Evolutionary conservation across 352 stramenopile species (phyloP), one percentile per base, ranked within the genome.

Genomic region (Phytopythium ostracodes): DNA sequence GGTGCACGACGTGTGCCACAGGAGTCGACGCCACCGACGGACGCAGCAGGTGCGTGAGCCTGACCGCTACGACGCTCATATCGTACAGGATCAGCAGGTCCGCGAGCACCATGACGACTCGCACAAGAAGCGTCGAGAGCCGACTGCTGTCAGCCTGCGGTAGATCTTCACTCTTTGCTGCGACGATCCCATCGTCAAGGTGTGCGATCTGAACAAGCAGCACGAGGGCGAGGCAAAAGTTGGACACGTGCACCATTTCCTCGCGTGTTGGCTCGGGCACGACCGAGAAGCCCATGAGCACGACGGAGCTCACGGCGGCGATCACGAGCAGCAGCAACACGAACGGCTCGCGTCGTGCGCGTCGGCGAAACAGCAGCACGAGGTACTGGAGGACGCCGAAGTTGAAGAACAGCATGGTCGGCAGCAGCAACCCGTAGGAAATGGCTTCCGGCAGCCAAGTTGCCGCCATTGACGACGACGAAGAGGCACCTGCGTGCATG

Each of bases 331-430:
- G 25, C 27, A 66, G 54, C 55, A 72, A 27, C 38, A 72, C 62
- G 38, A 66, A 65, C 9, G 56, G 44, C 33, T 75, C 61, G 9
- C 65, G 53, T 27, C 60, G 59, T 25, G 51, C 51, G 27, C 68
- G 68, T 43, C 40, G 25, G 53, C 65, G 65, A 53, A 72, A 72
- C 20, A 75, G 61, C 24, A 72, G 54, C 27, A 72, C 42, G 42
- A 75, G 56, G 38, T 75, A 75, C 56, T 75, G 65, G 56, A 72
- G 72, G 50, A 72, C 42, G 22, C 52, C 61, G 18, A 70, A 67
- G 59, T 72, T 75, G 31, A 64, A 36, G 22, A 75, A 44, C 47
- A 70, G 59, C 43, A 75, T 59, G 11, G 68, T n/a, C 24, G 68
- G 65, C 25, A 75, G 56, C 31, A 75, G 58, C 44, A 61, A 10